Base-by-base conservation (phyloP, 805 yeast genomes). In the Nakazawaea sp. region DNA sequence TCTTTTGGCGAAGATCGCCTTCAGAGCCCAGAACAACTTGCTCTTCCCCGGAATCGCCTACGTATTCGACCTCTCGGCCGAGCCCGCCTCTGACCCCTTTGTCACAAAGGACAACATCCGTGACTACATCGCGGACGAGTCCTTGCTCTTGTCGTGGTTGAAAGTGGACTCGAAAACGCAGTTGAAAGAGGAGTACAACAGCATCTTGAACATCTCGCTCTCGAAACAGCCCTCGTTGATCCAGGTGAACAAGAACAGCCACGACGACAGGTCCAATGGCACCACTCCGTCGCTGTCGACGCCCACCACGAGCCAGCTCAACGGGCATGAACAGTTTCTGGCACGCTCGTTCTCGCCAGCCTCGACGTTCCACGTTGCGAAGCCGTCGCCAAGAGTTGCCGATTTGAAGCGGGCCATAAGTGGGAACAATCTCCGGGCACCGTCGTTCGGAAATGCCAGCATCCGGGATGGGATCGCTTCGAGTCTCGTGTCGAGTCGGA, bases 401-500 rank as follows among this genome's bases (percentile, higher is more conserved):
- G 63, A 61, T 38, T 52, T 61, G 41, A 59, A 56, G 34, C 58
- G 53, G 15, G 45, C 44, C 5, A 41, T 51, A 30, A 31, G 33
- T 13, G 32, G 39, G 2, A 33, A 32, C 7, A 35, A 27, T 18
- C 10, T 32, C 15, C 25, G 35, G 16, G 17, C 34, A 11, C 23
- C 34, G 11, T 18, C 24, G 5, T 16, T 10, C 18, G 27, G 31
- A 6, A 23, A 18, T 24, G 21, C 16, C 12, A 29, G 27, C 16
- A 18, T 33, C 10, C 17, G 37, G 15, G 35, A 33, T 13, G 33
- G 32, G 3, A 23, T 32, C 10, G 30, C 25, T 4, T 27, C 41
- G 12, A 39, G 42, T 34, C 27, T 39, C 8, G 32, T 39, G 16
- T 39, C 42, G 9, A 39, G 38, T 33, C 15, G 43, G 32, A 32